Evolutionary conservation across 2,329 filamentous ascomycete species (phyloP).

Genomic region (Thelonectria olida): DNA sequence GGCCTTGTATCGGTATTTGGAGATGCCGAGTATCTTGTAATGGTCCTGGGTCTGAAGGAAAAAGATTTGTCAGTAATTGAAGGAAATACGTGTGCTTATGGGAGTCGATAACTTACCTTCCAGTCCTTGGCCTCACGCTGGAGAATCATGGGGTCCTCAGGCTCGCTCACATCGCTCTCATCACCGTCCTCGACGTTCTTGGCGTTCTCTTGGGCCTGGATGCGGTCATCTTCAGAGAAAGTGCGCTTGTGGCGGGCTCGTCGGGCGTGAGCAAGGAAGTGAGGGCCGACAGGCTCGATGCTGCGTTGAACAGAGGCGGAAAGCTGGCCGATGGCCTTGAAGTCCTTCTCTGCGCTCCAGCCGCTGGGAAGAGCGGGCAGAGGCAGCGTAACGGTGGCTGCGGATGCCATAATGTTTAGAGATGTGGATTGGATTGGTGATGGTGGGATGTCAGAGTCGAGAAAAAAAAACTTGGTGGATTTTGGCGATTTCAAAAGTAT

Average conservation of each 20-base stretch:
- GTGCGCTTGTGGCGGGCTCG: conserved; percentile 96
- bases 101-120: conserved; percentile 73
- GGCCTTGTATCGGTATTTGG: conserved; percentile 90
- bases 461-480: conserved; percentile 23
- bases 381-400: conserved; percentile 68
- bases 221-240: conserved; percentile 97
- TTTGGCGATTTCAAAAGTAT: conserved; percentile 33
- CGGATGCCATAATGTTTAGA: conserved; percentile 66
- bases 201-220: conserved; percentile 92
- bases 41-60: conserved; percentile 83
- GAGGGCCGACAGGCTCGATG: conserved; percentile 94
- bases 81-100: not conserved
- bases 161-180: conserved; percentile 89
- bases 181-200: conserved; percentile 96
- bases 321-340: conserved; percentile 83
- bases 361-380: conserved; percentile 81
- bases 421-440: conserved; percentile 21
- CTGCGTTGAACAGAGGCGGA: conserved; percentile 83
- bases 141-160: conserved; percentile 92
- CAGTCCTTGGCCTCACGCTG: conserved; percentile 97
- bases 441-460: conserved; percentile 28
- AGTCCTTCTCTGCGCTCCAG: conserved; percentile 91
- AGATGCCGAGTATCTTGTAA: conserved; percentile 93
- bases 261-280: conserved; percentile 97
- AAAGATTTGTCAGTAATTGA: not conserved